A percentile compares a stretch with the other conserved stretches of the same genome.
These are phyloP conservation scores for Rubus parviflorus DNA, from an alignment of 306 rosid genomes.

Conservation along the genomic window DNA sequence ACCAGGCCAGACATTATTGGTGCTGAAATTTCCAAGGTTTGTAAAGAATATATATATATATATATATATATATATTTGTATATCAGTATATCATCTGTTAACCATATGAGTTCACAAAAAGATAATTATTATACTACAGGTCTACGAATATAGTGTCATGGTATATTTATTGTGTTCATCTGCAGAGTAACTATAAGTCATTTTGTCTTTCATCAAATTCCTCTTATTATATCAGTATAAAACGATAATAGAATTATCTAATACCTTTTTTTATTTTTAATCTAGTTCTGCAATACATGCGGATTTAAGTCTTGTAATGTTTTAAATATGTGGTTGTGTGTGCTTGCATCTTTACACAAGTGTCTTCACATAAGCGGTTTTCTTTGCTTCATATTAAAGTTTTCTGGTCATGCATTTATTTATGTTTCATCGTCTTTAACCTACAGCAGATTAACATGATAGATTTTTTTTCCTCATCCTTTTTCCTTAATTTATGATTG, in stretches of 20 bases:
- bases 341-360: background rate
- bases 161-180: background rate
- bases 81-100: conserved; percentile 16
- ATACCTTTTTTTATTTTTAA: background rate
- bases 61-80: too few species aligned
- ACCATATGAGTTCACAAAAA: background rate
- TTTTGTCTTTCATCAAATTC: background rate
- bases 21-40: conserved; percentile 87
- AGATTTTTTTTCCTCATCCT: conserved; percentile 18
- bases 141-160: background rate
- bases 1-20: conserved; percentile 98
- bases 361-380: background rate
- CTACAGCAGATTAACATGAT: conserved; percentile 8
- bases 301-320: background rate
- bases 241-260: background rate
- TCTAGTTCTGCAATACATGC: background rate
- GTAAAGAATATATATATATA: too few species aligned
- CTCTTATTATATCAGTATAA: background rate
- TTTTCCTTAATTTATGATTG: conserved; percentile 30
- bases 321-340: background rate
- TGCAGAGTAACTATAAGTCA: background rate
- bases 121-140: background rate
- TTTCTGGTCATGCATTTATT: background rate
- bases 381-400: background rate
- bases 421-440: background rate